Percentiles rank a stretch among this genome's conserved stretches.
These are phyloP conservation scores for Solanum commersonii DNA, from an alignment of 257 asterid genomes.

Conservation along the genomic window DNA sequence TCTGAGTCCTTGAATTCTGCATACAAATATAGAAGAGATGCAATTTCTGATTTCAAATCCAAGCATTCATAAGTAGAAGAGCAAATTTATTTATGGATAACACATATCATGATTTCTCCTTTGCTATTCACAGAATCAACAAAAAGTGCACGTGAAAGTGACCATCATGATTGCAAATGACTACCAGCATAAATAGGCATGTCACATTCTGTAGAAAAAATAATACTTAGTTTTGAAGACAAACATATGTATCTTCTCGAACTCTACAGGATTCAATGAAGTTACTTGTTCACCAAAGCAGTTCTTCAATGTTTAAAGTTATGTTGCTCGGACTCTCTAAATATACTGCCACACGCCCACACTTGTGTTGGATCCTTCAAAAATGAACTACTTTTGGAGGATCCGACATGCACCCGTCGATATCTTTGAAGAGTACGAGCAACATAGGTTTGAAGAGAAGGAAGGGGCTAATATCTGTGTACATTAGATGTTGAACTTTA, in stretches of 20 bases:
- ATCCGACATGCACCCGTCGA: neutral
- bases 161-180: neutral
- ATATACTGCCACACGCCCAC: neutral
- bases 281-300: neutral
- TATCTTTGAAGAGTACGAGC: neutral
- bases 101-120: neutral
- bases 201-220: neutral
- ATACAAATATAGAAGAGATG: neutral
- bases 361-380: neutral
- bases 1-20: constrained; percentile 10
- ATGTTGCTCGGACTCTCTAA: neutral
- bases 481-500: neutral
- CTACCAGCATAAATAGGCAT: neutral
- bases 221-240: neutral
- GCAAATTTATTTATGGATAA: neutral
- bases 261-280: neutral
- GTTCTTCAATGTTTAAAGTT: neutral
- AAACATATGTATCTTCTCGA: neutral
- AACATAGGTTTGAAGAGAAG: neutral
- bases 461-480: neutral
- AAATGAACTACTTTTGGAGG: neutral
- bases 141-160: neutral
- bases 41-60: neutral
- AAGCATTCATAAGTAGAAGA: neutral
- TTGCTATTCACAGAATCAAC: neutral